These are phyloP conservation scores for Xylariaceae sp. DNA, from an alignment of 2,329 filamentous ascomycete genomes.

Conservation along the genomic window DNA sequence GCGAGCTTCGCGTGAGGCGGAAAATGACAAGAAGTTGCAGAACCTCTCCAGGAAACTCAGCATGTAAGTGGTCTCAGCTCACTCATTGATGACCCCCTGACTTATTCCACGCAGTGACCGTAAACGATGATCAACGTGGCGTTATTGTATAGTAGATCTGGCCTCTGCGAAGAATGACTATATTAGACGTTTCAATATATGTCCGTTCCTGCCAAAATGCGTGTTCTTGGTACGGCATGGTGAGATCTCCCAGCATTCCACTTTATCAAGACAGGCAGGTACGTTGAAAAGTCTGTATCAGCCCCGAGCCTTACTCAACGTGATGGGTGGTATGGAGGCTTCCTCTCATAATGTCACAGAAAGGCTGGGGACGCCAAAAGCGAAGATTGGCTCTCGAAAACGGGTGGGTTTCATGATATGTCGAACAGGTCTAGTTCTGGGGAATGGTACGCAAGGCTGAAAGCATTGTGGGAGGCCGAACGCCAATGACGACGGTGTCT, in stretches of 20 bases:
- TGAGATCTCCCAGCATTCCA: too few relatives aligned
- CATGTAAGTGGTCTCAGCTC: constrained; percentile 65
- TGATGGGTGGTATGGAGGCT: too few relatives aligned
- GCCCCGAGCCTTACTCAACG: too few relatives aligned
- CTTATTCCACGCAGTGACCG: constrained; percentile 26
- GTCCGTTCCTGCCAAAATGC: constrained; percentile 3
- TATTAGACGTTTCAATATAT: constrained; percentile 15
- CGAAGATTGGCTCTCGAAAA: too few relatives aligned
- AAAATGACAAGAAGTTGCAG: constrained; percentile 79
- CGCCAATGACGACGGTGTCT: too few relatives aligned
- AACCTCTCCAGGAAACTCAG: constrained; percentile 86
- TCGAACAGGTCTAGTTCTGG: too few relatives aligned
- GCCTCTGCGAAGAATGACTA: constrained; percentile 10
- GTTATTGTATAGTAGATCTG: constrained; percentile 15
- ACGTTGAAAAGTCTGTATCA: constrained; percentile 14
- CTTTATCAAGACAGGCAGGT: too few relatives aligned
- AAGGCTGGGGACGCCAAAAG: too few relatives aligned
- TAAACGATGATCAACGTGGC: constrained; percentile 21
- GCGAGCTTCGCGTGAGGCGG: constrained; percentile 80
- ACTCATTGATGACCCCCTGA: not conserved
- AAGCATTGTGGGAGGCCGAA: too few relatives aligned
- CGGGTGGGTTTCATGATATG: too few relatives aligned
- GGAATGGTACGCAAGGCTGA: too few relatives aligned
- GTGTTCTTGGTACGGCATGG: constrained; percentile 3
- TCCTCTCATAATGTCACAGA: constrained; percentile 3